Percentiles rank a stretch among this genome's conserved stretches.
Evolutionary conservation across 345 rosid species (phyloP).

Genomic region (Arabis hirsuta): DNA sequence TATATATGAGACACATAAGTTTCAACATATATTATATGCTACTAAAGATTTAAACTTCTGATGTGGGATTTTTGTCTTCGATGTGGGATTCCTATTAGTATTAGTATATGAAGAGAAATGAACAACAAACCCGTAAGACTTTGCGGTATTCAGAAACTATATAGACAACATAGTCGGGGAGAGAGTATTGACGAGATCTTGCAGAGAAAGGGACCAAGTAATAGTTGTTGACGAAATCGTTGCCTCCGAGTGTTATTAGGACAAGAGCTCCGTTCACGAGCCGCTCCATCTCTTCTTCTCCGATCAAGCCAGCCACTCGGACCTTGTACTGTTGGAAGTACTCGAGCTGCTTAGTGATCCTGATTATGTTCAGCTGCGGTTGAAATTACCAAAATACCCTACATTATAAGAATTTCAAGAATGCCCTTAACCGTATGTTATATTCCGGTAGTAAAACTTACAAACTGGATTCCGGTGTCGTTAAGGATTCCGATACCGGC

Average conservation of each 20-base stretch:
- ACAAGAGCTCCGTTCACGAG: slow-evolving; percentile 65
- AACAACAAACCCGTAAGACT: slow-evolving; percentile 50
- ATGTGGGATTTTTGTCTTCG: too few relatives aligned
- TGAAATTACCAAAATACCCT: not conserved
- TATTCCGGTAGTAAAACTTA: slow-evolving; percentile 40
- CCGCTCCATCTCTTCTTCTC: slow-evolving; percentile 49
- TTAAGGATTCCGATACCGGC: slow-evolving; percentile 94
- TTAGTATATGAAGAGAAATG: too few relatives aligned
- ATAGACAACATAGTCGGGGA: slow-evolving; percentile 70
- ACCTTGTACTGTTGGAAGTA: slow-evolving; percentile 75
- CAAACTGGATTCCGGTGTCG: slow-evolving; percentile 92
- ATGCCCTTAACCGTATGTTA: not conserved
- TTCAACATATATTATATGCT: not conserved
- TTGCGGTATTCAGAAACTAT: slow-evolving; percentile 82
- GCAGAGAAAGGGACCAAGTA: slow-evolving; percentile 84
- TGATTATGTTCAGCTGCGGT: slow-evolving; percentile 68
- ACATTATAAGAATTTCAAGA: not conserved
- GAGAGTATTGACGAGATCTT: slow-evolving; percentile 74
- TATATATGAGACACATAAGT: not conserved
- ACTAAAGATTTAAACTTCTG: too few relatives aligned
- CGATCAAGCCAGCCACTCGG: slow-evolving; percentile 59
- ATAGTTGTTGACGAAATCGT: slow-evolving; percentile 91
- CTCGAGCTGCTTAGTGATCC: slow-evolving; percentile 63
- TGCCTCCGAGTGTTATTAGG: slow-evolving; percentile 80
- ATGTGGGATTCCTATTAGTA: too few relatives aligned